A percentile compares a stretch with the other conserved stretches of the same genome.
Conservation (phyloP, 169 alveolate species). For the Plasmodium gonderi region DNA sequence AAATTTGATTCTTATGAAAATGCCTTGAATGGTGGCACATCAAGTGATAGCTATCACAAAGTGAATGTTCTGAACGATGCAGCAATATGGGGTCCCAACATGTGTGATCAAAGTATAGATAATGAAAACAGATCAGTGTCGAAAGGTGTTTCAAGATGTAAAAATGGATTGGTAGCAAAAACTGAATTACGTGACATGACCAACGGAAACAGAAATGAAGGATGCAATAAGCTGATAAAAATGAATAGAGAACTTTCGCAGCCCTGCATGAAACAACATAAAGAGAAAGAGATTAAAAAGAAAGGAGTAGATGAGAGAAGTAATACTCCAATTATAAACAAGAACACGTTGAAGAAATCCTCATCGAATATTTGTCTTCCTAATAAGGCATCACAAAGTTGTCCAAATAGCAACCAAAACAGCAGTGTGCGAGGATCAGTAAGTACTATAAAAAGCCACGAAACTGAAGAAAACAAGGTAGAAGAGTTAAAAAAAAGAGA, state of each 20-base stretch:
- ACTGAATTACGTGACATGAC: too few relatives aligned
- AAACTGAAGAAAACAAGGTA: neutral
- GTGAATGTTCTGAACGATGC: too few relatives aligned
- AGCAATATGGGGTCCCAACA: too few relatives aligned
- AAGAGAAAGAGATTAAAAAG: neutral
- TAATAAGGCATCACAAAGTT: neutral
- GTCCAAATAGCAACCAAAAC: neutral
- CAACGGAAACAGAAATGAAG: neutral
- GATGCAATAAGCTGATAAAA: neutral
- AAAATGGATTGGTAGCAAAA: too few relatives aligned
- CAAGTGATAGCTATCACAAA: too few relatives aligned
- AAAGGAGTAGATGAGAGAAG: neutral
- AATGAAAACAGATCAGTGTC: too few relatives aligned
- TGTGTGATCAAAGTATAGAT: too few relatives aligned
- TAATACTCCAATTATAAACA: neutral
- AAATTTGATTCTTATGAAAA: neutral
- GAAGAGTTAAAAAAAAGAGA: neutral
- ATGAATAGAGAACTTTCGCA: neutral
- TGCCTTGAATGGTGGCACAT: neutral
- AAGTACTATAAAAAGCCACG: neutral
- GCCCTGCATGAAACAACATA: neutral
- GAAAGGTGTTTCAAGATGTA: too few relatives aligned
- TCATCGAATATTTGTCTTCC: neutral
- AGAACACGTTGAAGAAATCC: neutral
- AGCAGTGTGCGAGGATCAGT: constrained; percentile 8